These are phyloP conservation scores for Coemansia umbellata DNA, from an alignment of 192 early-diverging fungal genomes.

Conservation along the genomic window DNA sequence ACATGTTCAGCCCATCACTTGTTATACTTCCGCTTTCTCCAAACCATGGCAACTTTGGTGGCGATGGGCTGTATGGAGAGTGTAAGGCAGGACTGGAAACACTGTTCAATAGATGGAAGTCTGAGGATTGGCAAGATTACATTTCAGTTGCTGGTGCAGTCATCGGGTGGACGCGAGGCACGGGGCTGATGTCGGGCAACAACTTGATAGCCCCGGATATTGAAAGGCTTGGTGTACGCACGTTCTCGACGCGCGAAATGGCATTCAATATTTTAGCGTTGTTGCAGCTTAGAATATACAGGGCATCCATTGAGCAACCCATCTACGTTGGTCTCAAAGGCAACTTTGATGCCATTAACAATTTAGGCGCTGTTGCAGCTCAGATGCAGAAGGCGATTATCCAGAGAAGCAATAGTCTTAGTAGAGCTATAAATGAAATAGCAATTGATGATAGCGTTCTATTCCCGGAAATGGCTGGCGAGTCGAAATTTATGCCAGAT, in stretches of 20 bases:
- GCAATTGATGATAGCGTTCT: neutral
- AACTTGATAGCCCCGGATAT: conserved; percentile 81
- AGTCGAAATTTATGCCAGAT: neutral
- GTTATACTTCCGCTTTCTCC: conserved; percentile 87
- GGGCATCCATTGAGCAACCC: conserved; percentile 67
- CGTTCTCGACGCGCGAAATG: conserved; percentile 90
- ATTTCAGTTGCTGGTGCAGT: conserved; percentile 83
- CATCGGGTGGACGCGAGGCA: conserved; percentile 96
- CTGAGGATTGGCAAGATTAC: conserved; percentile 84
- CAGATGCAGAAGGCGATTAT: conserved; percentile 2
- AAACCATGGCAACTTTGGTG: conserved; percentile 92
- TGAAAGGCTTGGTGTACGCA: conserved; percentile 79
- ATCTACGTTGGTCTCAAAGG: conserved; percentile 88
- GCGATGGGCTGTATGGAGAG: conserved; percentile 92
- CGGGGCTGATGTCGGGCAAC: conserved; percentile 86
- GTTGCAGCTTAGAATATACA: conserved; percentile 73
- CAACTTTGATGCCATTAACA: conserved; percentile 69
- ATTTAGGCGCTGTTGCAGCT: neutral
- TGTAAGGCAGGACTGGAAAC: conserved; percentile 90
- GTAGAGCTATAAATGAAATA: neutral
- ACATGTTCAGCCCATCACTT: conserved; percentile 69
- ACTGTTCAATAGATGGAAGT: conserved; percentile 83
- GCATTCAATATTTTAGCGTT: conserved; percentile 90
- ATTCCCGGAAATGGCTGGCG: neutral
- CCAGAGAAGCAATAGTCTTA: neutral